phyloP scores from a whole-genome alignment of 495 filamentous ascomycete genomes.

The Wilcoxina mikolae region DNA sequence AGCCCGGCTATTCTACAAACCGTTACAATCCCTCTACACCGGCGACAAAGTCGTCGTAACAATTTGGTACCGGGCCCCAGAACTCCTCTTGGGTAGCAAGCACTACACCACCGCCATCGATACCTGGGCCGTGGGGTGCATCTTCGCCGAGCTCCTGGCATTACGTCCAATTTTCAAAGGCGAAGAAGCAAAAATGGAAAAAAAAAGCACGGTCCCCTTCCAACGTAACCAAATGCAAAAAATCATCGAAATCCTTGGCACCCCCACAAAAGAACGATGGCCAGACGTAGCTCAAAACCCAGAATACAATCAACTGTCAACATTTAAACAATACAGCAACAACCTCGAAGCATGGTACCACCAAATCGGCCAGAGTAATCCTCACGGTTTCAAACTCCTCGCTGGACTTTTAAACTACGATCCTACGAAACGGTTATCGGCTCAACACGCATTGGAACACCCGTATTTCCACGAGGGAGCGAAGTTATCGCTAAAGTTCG shows the following conservation, averaged over 20 bases:
- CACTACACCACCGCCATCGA: constrained; percentile 97
- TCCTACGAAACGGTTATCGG: constrained; percentile 73
- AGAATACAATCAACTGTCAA: constrained; percentile 58
- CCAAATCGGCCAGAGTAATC: constrained; percentile 31
- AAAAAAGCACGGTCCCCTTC: constrained; percentile 91
- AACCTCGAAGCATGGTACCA: constrained; percentile 52
- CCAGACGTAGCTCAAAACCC: constrained; percentile 64
- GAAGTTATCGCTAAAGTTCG: constrained; percentile 24
- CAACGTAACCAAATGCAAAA: constrained; percentile 98
- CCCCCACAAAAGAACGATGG: constrained; percentile 83
- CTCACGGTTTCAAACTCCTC: constrained; percentile 58
- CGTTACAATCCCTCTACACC: constrained; percentile 72
- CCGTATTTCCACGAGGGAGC: constrained; percentile 57
- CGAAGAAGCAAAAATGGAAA: constrained; percentile 97
- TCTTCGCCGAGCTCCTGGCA: constrained; percentile 86
- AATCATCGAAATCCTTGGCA: constrained; percentile 87
- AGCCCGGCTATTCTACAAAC: constrained; percentile 85
- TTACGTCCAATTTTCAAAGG: constrained; percentile 95
- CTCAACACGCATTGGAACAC: constrained; percentile 69
- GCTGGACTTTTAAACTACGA: constrained; percentile 79
- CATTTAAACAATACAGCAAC: constrained; percentile 31
- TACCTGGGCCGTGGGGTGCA: constrained; percentile 94
- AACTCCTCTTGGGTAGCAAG: constrained; percentile 73
- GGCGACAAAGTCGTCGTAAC: constrained; percentile 99
- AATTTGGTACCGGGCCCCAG: constrained; percentile 97